These are phyloP conservation scores for Aaosphaeria arxii DNA, from an alignment of 2,329 filamentous ascomycete species.

Conservation along the genomic window DNA sequence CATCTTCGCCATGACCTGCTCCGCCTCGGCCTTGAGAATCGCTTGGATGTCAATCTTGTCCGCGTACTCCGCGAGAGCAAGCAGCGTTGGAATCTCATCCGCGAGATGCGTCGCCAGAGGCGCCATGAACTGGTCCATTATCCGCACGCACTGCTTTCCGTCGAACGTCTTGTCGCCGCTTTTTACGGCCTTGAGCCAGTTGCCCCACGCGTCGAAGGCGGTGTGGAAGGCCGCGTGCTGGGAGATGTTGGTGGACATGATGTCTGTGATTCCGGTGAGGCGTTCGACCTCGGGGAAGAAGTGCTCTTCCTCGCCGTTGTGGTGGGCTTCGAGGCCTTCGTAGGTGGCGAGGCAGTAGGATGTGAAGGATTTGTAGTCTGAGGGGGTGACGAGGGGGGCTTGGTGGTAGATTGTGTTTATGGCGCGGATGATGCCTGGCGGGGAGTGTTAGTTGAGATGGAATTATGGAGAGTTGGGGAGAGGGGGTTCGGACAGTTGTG, in stretches of 20 bases:
- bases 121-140: constrained; percentile 27
- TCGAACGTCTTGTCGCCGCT: constrained; percentile 11
- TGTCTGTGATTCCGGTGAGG: constrained; percentile 48
- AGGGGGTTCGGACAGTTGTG: constrained; percentile 49
- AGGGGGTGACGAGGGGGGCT: constrained; percentile 49
- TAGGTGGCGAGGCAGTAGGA: constrained; percentile 58
- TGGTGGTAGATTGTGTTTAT: constrained; percentile 64
- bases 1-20: constrained; percentile 14
- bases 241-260: constrained; percentile 53
- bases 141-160: constrained; percentile 12
- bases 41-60: constrained; percentile 15
- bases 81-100: constrained; percentile 22
- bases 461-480: no score
- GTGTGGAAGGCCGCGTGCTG: constrained; percentile 56
- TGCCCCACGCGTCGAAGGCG: constrained; percentile 52
- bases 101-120: constrained; percentile 20
- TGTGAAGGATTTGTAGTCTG: constrained; percentile 57
- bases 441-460: not conserved
- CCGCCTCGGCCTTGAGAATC: constrained; percentile 16
- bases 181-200: constrained; percentile 48
- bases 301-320: constrained; percentile 58
- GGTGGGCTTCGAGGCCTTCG: constrained; percentile 59
- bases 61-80: constrained; percentile 17
- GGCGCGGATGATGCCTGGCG: constrained; percentile 52
- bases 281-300: constrained; percentile 57